Conservation (phyloP, 1,284 basidiomycete genomes). For the Cryptococcus neoformans region DNA sequence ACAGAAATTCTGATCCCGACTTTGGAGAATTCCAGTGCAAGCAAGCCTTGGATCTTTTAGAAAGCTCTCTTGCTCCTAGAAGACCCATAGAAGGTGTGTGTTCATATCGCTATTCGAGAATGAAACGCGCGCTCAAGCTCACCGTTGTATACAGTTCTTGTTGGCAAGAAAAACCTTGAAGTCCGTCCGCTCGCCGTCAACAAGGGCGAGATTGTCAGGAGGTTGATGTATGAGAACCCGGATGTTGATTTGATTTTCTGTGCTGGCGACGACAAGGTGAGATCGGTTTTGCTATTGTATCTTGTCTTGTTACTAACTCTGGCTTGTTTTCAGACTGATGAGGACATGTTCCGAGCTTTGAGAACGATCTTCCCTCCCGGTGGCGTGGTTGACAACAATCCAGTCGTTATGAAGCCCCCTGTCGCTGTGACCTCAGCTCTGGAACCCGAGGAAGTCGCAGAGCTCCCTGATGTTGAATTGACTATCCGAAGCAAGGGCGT, state of each 20-base stretch:
- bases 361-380: constrained; percentile 52
- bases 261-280: constrained; percentile 94
- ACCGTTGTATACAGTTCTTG: constrained; percentile 59
- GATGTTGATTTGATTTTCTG: constrained; percentile 96
- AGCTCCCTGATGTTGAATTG: constrained; percentile 59
- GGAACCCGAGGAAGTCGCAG: constrained; percentile 47
- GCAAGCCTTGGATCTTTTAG: constrained; percentile 93
- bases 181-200: constrained; percentile 92
- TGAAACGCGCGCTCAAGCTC: background rate
- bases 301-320: background rate
- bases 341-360: constrained; percentile 93
- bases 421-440: constrained; percentile 62
- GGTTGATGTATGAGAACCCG: constrained; percentile 85
- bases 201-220: constrained; percentile 98
- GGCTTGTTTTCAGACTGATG: constrained; percentile 66
- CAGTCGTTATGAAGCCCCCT: constrained; percentile 62
- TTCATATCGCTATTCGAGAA: background rate
- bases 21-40: constrained; percentile 84
- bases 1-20: constrained; percentile 60
- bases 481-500: constrained; percentile 64
- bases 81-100: constrained; percentile 76
- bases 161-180: constrained; percentile 98
- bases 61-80: constrained; percentile 85
- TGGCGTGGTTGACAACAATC: constrained; percentile 50
- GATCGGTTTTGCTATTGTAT: constrained; percentile 21